Percentiles rank a stretch among this genome's conserved stretches.
phyloP scores from a whole-genome alignment of 805 yeast species.

The Yueomyces sp. region DNA sequence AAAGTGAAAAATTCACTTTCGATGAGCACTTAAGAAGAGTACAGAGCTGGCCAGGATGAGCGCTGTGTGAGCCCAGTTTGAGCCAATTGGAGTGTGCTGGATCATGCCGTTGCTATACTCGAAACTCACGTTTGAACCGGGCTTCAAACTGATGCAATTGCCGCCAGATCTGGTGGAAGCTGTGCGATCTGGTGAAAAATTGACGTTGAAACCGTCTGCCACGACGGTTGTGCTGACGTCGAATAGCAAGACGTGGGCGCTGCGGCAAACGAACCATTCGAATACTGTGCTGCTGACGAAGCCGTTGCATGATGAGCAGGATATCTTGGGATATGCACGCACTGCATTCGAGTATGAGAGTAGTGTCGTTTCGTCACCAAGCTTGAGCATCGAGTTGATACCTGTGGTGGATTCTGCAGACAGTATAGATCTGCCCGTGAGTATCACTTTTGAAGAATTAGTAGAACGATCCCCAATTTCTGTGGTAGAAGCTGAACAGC shows the following conservation, averaged over 20 bases:
- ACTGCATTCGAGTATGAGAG: conserved; percentile 27
- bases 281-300: conserved; percentile 56
- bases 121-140: conserved; percentile 12
- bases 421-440: neutral
- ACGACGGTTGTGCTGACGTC: conserved; percentile 52
- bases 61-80: too few species aligned
- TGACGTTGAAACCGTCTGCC: conserved; percentile 18
- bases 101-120: conserved; percentile 5
- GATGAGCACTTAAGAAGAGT: too few species aligned
- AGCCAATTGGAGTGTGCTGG: too few species aligned
- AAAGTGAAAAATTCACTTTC: too few species aligned
- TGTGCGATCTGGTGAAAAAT: conserved; percentile 11
- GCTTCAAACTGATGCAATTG: conserved; percentile 40
- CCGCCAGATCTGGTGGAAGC: conserved; percentile 33
- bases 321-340: conserved; percentile 13
- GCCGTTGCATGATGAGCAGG: conserved; percentile 12
- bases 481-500: conserved; percentile 32
- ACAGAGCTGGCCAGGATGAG: too few species aligned
- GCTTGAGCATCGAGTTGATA: conserved; percentile 1
- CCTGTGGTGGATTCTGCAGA: neutral
- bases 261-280: conserved; percentile 77
- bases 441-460: conserved; percentile 24
- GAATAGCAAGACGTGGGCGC: conserved; percentile 39
- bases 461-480: conserved; percentile 41
- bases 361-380: conserved; percentile 7